Evolutionary conservation across 2,329 filamentous ascomycete genomes (phyloP).

Genomic region (Bipolaris cookei): DNA sequence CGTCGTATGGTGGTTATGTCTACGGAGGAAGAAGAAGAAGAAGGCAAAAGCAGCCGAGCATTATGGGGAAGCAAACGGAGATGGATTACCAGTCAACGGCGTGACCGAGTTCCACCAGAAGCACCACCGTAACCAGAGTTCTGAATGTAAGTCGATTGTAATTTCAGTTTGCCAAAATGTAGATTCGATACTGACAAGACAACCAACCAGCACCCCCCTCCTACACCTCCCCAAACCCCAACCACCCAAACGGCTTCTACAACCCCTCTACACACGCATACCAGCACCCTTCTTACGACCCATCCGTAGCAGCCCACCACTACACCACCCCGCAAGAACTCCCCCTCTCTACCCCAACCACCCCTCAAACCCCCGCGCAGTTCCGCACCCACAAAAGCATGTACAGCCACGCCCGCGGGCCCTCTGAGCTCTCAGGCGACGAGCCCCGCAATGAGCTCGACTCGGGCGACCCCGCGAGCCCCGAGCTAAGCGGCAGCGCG

Average conservation of each 20-base stretch:
- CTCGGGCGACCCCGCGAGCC: background rate
- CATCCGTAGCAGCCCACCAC: background rate
- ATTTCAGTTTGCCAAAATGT: background rate
- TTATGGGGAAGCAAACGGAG: background rate
- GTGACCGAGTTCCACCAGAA: background rate
- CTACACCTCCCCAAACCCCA: conserved; percentile 9
- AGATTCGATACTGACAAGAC: background rate
- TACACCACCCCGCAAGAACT: conserved; percentile 19
- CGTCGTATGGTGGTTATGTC: conserved; percentile 26
- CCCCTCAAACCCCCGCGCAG: background rate
- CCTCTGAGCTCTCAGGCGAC: conserved; percentile 9
- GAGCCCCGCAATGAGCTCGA: background rate
- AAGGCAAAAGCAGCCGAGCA: conserved; percentile 1
- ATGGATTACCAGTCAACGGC: background rate
- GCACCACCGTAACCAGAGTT: background rate
- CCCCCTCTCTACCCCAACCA: background rate
- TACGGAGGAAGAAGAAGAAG: conserved; percentile 14
- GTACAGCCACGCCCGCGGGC: conserved; percentile 3
- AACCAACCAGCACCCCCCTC: conserved; percentile 15
- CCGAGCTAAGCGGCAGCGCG: background rate
- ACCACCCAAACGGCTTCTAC: conserved; percentile 10
- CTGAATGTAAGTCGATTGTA: background rate
- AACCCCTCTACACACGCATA: background rate
- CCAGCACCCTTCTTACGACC: too few relatives aligned
- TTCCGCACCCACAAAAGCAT: conserved; percentile 6